Conservation (phyloP, 768 basidiomycete species). For the Termitomyces sp. region DNA sequence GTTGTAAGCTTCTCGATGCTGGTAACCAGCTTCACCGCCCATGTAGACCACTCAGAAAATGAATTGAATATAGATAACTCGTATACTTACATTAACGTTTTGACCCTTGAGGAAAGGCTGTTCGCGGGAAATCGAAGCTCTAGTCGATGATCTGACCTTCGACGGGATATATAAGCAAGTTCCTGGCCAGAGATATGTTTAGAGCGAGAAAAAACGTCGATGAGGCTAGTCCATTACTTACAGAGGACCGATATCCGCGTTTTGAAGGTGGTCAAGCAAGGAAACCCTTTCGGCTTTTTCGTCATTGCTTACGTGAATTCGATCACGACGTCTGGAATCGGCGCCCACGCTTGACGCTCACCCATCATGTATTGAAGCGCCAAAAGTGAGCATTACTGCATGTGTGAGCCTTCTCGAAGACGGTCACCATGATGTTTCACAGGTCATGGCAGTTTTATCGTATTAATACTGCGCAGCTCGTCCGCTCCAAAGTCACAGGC, state of each 20-base stretch:
- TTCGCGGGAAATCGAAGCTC: not conserved
- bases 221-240: not conserved
- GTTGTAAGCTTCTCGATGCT: not conserved
- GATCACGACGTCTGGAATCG: slow-evolving; percentile 7
- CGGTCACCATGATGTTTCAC: not conserved
- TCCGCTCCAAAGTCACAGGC: not conserved
- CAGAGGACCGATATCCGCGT: not conserved
- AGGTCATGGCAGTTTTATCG: not conserved
- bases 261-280: slow-evolving; percentile 2
- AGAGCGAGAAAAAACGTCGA: not conserved
- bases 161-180: not conserved
- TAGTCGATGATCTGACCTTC: not conserved
- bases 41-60: not conserved
- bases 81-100: not conserved
- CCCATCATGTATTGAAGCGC: not conserved
- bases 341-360: not conserved
- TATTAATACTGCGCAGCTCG: not conserved
- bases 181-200: not conserved
- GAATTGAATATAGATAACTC: not conserved
- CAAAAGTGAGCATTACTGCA: not conserved
- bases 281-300: slow-evolving; percentile 7
- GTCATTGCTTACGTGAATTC: slow-evolving; percentile 16
- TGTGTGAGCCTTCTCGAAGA: not conserved
- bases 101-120: not conserved
- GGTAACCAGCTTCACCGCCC: not conserved